Evolutionary conservation across 2,329 filamentous ascomycete genomes (phyloP), one percentile per base, ranked within the genome.

Genomic region (Falciphora oryzae): DNA sequence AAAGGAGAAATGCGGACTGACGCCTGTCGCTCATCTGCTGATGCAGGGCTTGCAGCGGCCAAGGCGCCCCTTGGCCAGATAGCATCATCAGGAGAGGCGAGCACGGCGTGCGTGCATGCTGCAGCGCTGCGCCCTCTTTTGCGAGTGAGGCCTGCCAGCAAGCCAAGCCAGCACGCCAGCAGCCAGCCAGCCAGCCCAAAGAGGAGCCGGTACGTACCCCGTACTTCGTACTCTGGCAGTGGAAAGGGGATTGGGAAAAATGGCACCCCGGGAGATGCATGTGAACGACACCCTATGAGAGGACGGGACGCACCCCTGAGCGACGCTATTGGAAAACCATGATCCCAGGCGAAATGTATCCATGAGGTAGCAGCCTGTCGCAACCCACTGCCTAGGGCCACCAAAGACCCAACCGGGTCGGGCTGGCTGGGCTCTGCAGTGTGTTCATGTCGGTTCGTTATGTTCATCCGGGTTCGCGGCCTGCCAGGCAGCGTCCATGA

Each of bases 101-200:
- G 29, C 60, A 65, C 65, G 63, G 32, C 67, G 65, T 64, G 44
- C 18, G 16, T 53, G 16, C 22, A 7, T 68, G 65, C 70, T 68
- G 66, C 66, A 70, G 68, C 69, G 67, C 69, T 76, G 77, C 76
- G 75, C 77, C 75, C 75, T 76, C 70, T 73, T 75, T 72, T 73
- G 70, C 70, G 74, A 69, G 60, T 35, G 27, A 57, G 57, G 57
- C 31, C 27, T 64, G 44, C 32, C 28, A 31, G 32, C 29, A n/a
- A 27, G 61, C 22, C 32, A 62, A 31, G 44, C 44, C 44, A 22
- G 44, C 44, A 38, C 16, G 44, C 22, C 44, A 53, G 32, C 32
- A 35, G 32, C 32, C 18, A n/a, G 18, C 18, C 44, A n/a, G 44
- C 44, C 44, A 50, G 22, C 38, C 14, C 38, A 44, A 44, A 16